Conservation (phyloP, 306 rosid genomes). For the Vicia faba region DNA sequence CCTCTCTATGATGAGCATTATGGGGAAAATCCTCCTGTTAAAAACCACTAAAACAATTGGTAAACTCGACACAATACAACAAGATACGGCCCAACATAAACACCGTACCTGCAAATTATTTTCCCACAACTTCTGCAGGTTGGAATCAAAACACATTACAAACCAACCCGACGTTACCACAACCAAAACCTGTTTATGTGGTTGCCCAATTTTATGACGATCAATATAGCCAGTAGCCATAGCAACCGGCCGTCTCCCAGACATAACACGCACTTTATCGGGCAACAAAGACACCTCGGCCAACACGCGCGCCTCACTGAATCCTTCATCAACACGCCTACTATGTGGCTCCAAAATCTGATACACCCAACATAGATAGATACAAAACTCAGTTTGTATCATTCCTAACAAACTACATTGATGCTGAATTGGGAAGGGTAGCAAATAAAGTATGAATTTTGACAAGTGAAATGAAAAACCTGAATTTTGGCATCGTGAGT, state of each 20-base stretch:
- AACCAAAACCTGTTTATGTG: constrained; percentile 78
- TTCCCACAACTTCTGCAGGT: constrained; percentile 91
- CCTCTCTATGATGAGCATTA: constrained; percentile 93
- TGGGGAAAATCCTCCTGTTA: constrained; percentile 93
- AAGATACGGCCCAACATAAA: constrained; percentile 13
- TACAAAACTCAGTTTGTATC: constrained; percentile 17
- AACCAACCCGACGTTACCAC: constrained; percentile 98
- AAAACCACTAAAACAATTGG: constrained; percentile 33
- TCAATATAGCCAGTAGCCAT: constrained; percentile 92
- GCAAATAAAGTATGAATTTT: constrained; percentile 13
- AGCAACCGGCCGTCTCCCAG: constrained; percentile 94
- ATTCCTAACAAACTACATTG: no score
- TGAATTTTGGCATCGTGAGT: constrained; percentile 95
- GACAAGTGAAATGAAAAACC: constrained; percentile 47
- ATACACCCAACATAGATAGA: constrained; percentile 23
- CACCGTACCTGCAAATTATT: constrained; percentile 73
- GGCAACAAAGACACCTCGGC: constrained; percentile 82
- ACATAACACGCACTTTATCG: constrained; percentile 78
- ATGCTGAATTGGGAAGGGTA: constrained; percentile 13
- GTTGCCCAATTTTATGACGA: constrained; percentile 65
- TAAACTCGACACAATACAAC: constrained; percentile 5
- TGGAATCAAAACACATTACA: constrained; percentile 95
- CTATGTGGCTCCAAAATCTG: constrained; percentile 92
- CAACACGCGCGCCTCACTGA: constrained; percentile 80
- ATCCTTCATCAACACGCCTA: constrained; percentile 91